Evolutionary conservation across 2,329 filamentous ascomycete genomes (phyloP), one percentile per base, ranked within the genome.

Genomic region (Zymoseptoria crescenta): DNA sequence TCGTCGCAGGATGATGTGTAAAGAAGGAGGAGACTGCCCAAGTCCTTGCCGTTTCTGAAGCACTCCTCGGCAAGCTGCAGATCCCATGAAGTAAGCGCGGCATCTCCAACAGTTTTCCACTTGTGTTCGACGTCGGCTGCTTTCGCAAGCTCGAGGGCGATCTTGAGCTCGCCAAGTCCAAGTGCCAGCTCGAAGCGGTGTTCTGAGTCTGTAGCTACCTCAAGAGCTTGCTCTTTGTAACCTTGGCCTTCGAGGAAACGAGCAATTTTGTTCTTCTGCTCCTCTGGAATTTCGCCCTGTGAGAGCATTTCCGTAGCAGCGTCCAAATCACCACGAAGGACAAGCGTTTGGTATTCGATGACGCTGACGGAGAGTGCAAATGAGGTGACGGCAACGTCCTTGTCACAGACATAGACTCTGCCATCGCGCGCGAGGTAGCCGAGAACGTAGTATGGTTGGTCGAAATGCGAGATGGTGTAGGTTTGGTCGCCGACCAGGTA

Each of bases 401-500:
- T 97, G 78, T 99, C 93, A 64, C 88, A 88, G 55, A 99, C 82
- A 75, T 99, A 99, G 67, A 97, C 89, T 64, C 91, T 83, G n/a
- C 91, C 93, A 74, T 99, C 94, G 64, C 94, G 85, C 68, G 94
- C 90, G 54, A 99, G 89, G 75, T 99, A 99, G 54, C 94, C 93
- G 28, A 99, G 83, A 27, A 96, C 83, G 75, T 97, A 99, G 86
- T 95, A 91, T 27, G 91, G 85, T 73, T 92, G 87, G 75, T 99
- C 94, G 70, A 96, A 97, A 77, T 97, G 93, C 10, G 92, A 94
- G 65, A 99, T 89, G 3, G 93, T 96, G 80, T 97, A 96, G 13
- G 91, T 96, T 77, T 97, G 92, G 76, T 97, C 94, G 65, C 94
- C 94, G 13, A 99, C 93, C 21, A 99, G 85, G 78, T 97, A 97